Evolutionary conservation across 208 protist species (phyloP).

Genomic region (Trypanosoma rangeli): DNA sequence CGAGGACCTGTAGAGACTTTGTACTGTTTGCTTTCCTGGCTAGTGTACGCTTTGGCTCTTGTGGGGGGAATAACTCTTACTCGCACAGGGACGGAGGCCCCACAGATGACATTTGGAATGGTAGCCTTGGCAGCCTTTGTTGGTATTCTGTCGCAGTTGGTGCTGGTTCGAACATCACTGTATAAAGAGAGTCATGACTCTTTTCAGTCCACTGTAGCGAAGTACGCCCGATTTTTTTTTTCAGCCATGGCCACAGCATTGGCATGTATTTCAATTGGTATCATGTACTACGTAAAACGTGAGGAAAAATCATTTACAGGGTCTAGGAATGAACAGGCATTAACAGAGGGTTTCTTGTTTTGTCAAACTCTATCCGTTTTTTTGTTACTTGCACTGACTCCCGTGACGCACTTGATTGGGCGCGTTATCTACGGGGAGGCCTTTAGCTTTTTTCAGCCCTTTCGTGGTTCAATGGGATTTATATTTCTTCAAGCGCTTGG

Average conservation of each 20-base stretch:
- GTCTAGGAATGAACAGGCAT: constrained; percentile 2
- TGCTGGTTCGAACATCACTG: constrained; percentile 57
- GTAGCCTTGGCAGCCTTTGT: constrained; percentile 26
- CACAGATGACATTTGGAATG: constrained; percentile 16
- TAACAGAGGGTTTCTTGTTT: constrained; percentile 21
- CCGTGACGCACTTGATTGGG: constrained; percentile 42
- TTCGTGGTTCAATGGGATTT: constrained; percentile 33
- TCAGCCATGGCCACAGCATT: constrained; percentile 30
- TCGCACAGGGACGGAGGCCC: constrained; percentile 18
- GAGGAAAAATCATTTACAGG: not conserved
- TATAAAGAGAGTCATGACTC: constrained; percentile 15
- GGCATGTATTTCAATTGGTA: constrained; percentile 19
- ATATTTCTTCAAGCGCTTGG: constrained; percentile 55
- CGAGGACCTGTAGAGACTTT: constrained; percentile 38
- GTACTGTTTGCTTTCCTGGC: constrained; percentile 36
- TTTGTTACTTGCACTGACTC: constrained; percentile 29
- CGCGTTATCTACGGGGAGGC: constrained; percentile 45
- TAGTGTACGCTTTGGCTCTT: constrained; percentile 35
- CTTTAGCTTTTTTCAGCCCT: constrained; percentile 42
- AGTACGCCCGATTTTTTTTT: constrained; percentile 38
- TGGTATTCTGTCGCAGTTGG: constrained; percentile 32
- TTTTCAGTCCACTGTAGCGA: constrained; percentile 31
- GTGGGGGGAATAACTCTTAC: constrained; percentile 23
- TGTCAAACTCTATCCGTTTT: constrained; percentile 28
- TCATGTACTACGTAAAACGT: constrained; percentile 10